These are phyloP conservation scores for Apophysomyces variabilis DNA, from an alignment of 371 early-diverging fungal genomes.

Conservation along the genomic window DNA sequence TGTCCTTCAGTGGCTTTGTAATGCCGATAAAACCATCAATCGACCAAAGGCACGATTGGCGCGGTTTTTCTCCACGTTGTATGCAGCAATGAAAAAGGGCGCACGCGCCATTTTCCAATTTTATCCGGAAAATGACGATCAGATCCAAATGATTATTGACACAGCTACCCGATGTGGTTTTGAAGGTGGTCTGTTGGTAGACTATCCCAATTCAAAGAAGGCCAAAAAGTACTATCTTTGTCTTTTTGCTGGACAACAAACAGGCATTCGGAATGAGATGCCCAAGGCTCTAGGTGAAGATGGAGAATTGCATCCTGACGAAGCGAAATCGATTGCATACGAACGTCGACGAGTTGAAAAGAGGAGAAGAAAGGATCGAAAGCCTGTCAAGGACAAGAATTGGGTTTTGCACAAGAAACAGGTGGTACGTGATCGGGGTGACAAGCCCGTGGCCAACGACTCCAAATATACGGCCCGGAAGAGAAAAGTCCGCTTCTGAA, in stretches of 20 bases:
- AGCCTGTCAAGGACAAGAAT: conserved; percentile 80
- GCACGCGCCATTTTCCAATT: conserved; percentile 98
- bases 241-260: conserved; percentile 88
- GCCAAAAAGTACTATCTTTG: conserved; percentile 97
- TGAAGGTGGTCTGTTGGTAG: conserved; percentile 96
- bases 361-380: conserved; percentile 55
- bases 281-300: conserved; percentile 83
- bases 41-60: conserved; percentile 84
- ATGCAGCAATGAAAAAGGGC: conserved; percentile 85
- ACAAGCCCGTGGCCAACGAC: conserved; percentile 83
- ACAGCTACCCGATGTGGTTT: conserved; percentile 93
- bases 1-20: conserved; percentile 99
- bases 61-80: conserved; percentile 94
- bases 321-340: conserved; percentile 39
- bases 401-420: conserved; percentile 96
- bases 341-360: conserved; percentile 44
- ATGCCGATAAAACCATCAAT: conserved; percentile 90
- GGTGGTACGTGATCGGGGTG: conserved; percentile 81
- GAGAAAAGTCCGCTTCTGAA: conserved; percentile 82
- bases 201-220: conserved; percentile 96
- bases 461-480: conserved; percentile 98
- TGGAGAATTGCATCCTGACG: conserved; percentile 65
- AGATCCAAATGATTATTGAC: conserved; percentile 92
- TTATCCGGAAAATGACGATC: conserved; percentile 96
- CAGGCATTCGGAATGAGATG: conserved; percentile 63